Evolutionary conservation across 2,329 filamentous ascomycete species (phyloP).

Genomic region (Xylaria sp.): DNA sequence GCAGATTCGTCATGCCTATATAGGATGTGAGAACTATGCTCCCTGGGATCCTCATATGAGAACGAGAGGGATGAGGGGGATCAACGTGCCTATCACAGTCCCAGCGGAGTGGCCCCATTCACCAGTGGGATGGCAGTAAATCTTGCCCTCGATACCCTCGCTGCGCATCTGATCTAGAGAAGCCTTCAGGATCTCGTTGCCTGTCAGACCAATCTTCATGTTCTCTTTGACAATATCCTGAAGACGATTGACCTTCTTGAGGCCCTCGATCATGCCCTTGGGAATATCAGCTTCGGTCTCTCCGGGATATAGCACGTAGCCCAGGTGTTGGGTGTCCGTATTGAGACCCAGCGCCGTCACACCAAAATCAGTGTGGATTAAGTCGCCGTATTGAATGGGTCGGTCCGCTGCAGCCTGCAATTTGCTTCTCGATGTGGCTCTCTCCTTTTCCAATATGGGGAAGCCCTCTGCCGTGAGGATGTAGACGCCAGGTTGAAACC

Average conservation of each 20-base stretch:
- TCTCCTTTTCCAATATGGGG: constrained; percentile 17
- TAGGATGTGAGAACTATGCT: background rate
- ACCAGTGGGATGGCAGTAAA: constrained; percentile 57
- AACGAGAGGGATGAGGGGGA: background rate
- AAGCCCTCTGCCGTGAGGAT: constrained; percentile 45
- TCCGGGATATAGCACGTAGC: constrained; percentile 52
- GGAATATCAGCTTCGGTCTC: constrained; percentile 51
- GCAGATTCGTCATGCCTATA: constrained; percentile 56
- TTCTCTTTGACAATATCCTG: constrained; percentile 54
- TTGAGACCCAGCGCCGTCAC: constrained; percentile 54
- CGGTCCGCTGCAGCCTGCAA: constrained; percentile 28
- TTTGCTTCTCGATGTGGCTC: constrained; percentile 14
- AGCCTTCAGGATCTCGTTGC: constrained; percentile 51
- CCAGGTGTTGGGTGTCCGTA: constrained; percentile 58
- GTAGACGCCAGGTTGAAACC: constrained; percentile 56
- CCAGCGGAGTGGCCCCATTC: constrained; percentile 59
- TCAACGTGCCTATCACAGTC: constrained; percentile 50
- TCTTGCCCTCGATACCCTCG: constrained; percentile 52
- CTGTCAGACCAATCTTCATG: constrained; percentile 52
- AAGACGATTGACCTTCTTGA: constrained; percentile 52
- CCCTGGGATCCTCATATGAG: too few relatives aligned
- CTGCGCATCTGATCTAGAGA: constrained; percentile 47
- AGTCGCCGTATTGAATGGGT: constrained; percentile 51
- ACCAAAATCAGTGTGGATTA: constrained; percentile 57
- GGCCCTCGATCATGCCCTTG: constrained; percentile 47